Conservation (phyloP, 2,329 filamentous ascomycete species). For the Didymella segeticola region DNA sequence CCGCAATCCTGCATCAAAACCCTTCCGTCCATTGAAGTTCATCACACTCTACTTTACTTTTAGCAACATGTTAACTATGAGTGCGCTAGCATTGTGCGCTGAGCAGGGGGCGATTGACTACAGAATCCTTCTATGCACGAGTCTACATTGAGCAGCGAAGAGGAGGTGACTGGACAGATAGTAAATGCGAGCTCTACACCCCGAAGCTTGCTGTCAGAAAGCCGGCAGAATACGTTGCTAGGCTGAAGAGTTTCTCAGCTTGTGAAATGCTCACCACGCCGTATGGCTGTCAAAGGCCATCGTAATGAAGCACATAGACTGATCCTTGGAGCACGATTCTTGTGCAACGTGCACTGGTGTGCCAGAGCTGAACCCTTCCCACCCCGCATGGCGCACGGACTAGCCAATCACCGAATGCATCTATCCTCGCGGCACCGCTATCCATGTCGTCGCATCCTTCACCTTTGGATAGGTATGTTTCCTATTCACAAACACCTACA, state of each 20-base stretch:
- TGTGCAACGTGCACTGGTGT: no score
- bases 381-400: constrained; percentile 3
- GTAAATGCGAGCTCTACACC: not conserved
- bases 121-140: not conserved
- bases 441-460: not conserved
- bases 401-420: no score
- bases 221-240: not conserved
- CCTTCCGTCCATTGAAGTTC: not conserved
- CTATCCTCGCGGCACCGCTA: not conserved
- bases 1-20: not conserved
- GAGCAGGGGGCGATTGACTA: not conserved
- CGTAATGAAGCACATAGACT: not conserved
- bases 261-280: no score
- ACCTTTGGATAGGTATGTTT: not conserved
- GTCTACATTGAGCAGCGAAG: not conserved
- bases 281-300: not conserved
- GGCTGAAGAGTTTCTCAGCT: not conserved
- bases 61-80: not conserved
- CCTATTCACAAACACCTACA: not conserved
- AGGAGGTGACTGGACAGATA: not conserved
- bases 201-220: not conserved
- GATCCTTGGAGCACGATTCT: not conserved
- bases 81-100: not conserved
- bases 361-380: not conserved
- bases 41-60: not conserved